These are phyloP conservation scores for Cystobasidium ongulense DNA, from an alignment of 768 basidiomycete species.

Conservation along the genomic window DNA sequence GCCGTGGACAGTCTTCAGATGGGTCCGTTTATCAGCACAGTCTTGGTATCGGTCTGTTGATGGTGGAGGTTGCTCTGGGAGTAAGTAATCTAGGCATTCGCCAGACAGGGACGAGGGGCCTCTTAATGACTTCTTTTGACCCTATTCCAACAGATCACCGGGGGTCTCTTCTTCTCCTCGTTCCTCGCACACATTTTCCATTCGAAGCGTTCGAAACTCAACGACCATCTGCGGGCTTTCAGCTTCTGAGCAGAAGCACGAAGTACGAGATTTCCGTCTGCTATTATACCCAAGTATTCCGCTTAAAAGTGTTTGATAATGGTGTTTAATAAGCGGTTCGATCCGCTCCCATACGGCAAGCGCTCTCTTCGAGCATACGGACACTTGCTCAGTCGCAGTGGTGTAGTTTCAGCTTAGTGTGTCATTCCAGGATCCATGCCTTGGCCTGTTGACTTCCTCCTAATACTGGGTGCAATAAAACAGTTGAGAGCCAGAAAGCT, in stretches of 20 bases:
- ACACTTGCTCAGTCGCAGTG: no score
- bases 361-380: no score
- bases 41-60: slow-evolving; percentile 28
- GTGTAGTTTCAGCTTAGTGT: no score
- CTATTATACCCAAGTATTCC: no score
- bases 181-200: slow-evolving; percentile 13
- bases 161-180: slow-evolving; percentile 32
- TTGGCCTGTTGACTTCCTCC: slow-evolving; percentile 27
- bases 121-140: no score
- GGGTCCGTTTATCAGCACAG: neutral
- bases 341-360: no score
- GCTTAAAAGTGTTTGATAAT: no score
- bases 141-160: slow-evolving; percentile 21
- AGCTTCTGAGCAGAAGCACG: neutral
- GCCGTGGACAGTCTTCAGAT: neutral
- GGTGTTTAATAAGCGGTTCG: no score
- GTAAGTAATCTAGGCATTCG: no score
- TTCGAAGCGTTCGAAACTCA: neutral
- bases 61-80: slow-evolving; percentile 34
- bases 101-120: no score
- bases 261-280: no score
- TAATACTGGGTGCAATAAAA: slow-evolving; percentile 31
- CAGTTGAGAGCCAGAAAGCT: slow-evolving; percentile 34
- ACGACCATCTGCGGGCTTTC: slow-evolving; percentile 6
- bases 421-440: slow-evolving; percentile 29